These are phyloP conservation scores for Rhodamnia argentea DNA, from an alignment of 345 rosid species.

Conservation along the genomic window DNA sequence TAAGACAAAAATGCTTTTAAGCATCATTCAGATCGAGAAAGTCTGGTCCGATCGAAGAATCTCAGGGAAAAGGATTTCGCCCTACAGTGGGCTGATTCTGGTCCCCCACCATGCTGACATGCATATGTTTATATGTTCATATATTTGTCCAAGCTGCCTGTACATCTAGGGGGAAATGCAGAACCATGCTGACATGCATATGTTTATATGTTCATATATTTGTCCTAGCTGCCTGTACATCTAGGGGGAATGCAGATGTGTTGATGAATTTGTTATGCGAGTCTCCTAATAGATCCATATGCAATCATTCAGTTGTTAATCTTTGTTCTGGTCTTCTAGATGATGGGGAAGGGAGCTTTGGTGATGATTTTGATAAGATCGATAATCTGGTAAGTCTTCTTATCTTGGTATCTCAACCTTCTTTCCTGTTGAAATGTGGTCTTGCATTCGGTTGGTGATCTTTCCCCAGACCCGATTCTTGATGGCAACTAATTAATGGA, in stretches of 20 bases:
- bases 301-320: neutral
- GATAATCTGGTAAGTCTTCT: conserved; percentile 63
- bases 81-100: too few relatives aligned
- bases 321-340: conserved; percentile 24
- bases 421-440: neutral
- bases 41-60: too few relatives aligned
- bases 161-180: too few relatives aligned
- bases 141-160: too few relatives aligned
- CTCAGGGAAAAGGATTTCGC: too few relatives aligned
- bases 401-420: neutral
- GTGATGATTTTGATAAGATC: conserved; percentile 90
- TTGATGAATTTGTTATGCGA: neutral
- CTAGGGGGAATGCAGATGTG: neutral
- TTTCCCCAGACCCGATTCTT: neutral
- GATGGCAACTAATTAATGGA: neutral
- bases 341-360: conserved; percentile 57
- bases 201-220: neutral
- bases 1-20: too few relatives aligned
- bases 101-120: too few relatives aligned
- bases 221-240: neutral
- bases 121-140: too few relatives aligned
- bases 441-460: neutral
- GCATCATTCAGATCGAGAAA: too few relatives aligned
- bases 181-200: neutral
- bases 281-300: neutral